Evolutionary conservation across 768 basidiomycete species (phyloP).

Genomic region (Scleroderma citrinum): DNA sequence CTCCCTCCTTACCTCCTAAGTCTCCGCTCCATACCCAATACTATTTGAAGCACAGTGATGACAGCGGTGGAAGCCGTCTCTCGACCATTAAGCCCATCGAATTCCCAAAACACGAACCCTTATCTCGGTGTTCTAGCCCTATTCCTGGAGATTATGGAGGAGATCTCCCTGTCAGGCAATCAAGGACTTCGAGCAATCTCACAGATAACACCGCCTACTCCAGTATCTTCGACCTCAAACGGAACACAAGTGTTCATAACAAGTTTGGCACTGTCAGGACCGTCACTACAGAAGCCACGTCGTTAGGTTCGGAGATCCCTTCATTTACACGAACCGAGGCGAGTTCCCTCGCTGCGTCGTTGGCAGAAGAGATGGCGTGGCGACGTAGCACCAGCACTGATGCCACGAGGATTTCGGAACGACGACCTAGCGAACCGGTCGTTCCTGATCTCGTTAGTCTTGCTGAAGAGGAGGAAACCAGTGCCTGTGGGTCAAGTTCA

Average conservation of each 20-base stretch:
- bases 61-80: slow-evolving; percentile 4
- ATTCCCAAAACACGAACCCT: slow-evolving; percentile 32
- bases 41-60: slow-evolving; percentile 12
- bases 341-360: slow-evolving; percentile 46
- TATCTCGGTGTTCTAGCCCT: slow-evolving; percentile 32
- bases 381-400: slow-evolving; percentile 28
- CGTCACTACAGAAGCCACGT: slow-evolving; percentile 77
- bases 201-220: slow-evolving; percentile 55
- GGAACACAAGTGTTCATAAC: slow-evolving; percentile 40
- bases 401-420: slow-evolving; percentile 40
- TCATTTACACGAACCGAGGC: slow-evolving; percentile 65
- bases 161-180: slow-evolving; percentile 46
- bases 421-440: slow-evolving; percentile 58
- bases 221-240: slow-evolving; percentile 53
- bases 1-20: slow-evolving; percentile 35
- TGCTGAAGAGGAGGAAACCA: slow-evolving; percentile 60
- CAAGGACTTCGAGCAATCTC: slow-evolving; percentile 54
- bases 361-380: slow-evolving; percentile 36
- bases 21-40: slow-evolving; percentile 47
- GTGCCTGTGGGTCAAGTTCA: slow-evolving; percentile 44
- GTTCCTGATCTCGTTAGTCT: slow-evolving; percentile 60
- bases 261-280: slow-evolving; percentile 78
- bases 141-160: slow-evolving; percentile 27
- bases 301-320: slow-evolving; percentile 50
- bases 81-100: slow-evolving; percentile 20